phyloP scores from a whole-genome alignment of 495 filamentous ascomycete genomes.

The Clohesyomyces aquaticus region DNA sequence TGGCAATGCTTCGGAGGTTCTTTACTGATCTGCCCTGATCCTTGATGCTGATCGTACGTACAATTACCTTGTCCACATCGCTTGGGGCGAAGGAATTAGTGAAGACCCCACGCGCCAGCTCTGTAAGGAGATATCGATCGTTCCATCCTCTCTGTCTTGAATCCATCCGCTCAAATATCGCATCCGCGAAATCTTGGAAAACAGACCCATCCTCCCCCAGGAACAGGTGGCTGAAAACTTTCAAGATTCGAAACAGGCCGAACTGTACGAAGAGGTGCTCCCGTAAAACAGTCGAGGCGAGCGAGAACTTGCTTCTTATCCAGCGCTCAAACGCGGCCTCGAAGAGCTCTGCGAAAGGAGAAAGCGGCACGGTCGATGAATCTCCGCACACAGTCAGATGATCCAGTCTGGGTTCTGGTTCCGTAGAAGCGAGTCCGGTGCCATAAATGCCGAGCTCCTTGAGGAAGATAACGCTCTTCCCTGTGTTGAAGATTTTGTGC shows the following conservation, averaged over 20 bases:
- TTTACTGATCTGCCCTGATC: slow-evolving; percentile 50
- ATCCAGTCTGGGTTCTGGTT: slow-evolving; percentile 52
- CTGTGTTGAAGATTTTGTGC: slow-evolving; percentile 76
- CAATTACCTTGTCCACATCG: slow-evolving; percentile 62
- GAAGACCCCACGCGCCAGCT: slow-evolving; percentile 73
- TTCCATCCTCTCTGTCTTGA: slow-evolving; percentile 69
- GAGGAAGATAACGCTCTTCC: slow-evolving; percentile 85
- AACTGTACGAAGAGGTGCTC: slow-evolving; percentile 69
- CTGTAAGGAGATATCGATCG: slow-evolving; percentile 80
- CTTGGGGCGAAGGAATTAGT: slow-evolving; percentile 51
- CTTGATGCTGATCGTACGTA: slow-evolving; percentile 49
- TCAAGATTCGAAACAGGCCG: slow-evolving; percentile 66
- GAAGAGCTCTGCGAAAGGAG: slow-evolving; percentile 78
- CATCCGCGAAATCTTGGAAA: slow-evolving; percentile 63
- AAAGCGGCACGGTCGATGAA: slow-evolving; percentile 51
- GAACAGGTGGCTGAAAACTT: slow-evolving; percentile 72
- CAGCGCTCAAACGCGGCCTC: slow-evolving; percentile 67
- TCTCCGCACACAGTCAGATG: slow-evolving; percentile 59
- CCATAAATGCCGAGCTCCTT: slow-evolving; percentile 58
- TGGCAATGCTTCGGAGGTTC: slow-evolving; percentile 27
- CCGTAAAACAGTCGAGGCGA: slow-evolving; percentile 66
- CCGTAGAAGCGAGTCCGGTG: slow-evolving; percentile 1
- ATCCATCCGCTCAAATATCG: slow-evolving; percentile 80
- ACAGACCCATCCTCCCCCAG: slow-evolving; percentile 71
- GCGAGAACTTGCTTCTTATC: slow-evolving; percentile 72